Base-by-base conservation (phyloP, 768 basidiomycete genomes). In the Boletales sp. region DNA sequence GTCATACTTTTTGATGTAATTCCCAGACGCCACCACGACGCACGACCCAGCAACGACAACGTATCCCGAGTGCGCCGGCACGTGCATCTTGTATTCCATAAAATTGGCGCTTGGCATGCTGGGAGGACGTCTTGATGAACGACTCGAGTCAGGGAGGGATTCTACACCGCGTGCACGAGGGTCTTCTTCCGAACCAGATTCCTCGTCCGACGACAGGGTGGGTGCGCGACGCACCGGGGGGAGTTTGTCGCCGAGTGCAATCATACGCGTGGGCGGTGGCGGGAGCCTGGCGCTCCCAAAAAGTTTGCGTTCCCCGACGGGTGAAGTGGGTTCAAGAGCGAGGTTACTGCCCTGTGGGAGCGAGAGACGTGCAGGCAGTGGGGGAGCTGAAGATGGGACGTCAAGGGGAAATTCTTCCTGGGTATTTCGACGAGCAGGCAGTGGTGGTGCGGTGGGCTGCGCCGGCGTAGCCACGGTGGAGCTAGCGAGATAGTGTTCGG, bases 201-300 rank as follows among this genome's bases (percentile, higher is more conserved):
- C 83, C 28, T 86, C 78, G 12, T 70, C 72, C 68, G 79, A 49
- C 48, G 69, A 59, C 45, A 75, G 73, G 0, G 74, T 67, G 2
- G 62, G 59, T 1, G 76, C 66, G 5, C 75, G 76, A 25, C 84
- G 78, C 21, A 80, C 63, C 3, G 84, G 79, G 7, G 89, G 87
- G 14, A 89, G 74, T 57, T 81, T 87, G 56, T 84, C 84, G 1
- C 86, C 84, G 0, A 77, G 71, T 1, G 71, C 86, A 40, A 90
- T 89, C 0, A 73, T 84, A 6, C 89, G 84, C 0, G 82, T 86
- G 0, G 89, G 89, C 0, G 89, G 89, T 0, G 89, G 89, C 0
- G 80, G 86, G 19, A 84, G 76, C 50, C 67, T 76, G 33, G 65
- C 38, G 65, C 57, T 21, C n/a, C 61, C 60, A 9, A 59, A 30